Evolutionary conservation across 164 flowering plant genomes (phyloP), one percentile per base, ranked within the genome.

Genomic region (Berberis vulgaris): DNA sequence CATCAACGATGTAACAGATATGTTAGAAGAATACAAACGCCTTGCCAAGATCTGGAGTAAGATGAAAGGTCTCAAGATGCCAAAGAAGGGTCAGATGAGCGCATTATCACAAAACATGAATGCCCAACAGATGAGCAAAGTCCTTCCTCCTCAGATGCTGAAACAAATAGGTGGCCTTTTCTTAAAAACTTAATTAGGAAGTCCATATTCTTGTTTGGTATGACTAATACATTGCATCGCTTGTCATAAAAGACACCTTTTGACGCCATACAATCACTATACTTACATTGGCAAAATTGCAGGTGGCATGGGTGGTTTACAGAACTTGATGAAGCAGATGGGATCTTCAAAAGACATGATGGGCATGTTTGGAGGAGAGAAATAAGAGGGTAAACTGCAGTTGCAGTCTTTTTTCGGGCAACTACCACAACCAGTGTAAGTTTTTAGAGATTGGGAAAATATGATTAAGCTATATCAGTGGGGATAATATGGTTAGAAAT

Each of bases 51-150:
- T 89, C 38, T 94, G 97, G 93, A 80, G 95, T 81, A 91, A 87
- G 79, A 94, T 89, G 98, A 94, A 94, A 74, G 97, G 98, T 10
- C 86, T 94, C 41, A 91, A 94, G 81, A 89, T 91, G 42, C 96
- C 97, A 2, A 91, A 89, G 85, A 89, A 84, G 78, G 97, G 99
- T 46, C 94, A 88, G 6, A 95, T 95, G 97, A 95, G 96, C 71
- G 84, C 96, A 54, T 64, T 86, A 53, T 86, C 99, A 4, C 73
- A 91, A 41, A 95, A 91, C 59, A 87, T 91, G 96, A 95, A 91
- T 74, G 97, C 97, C 43, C 96, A 89, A 61, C 90, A 87, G 66
- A 89, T 95, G 97, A 84, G 97, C 77, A 89, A 86, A 77, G 94
- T 85, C 65, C 92, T 95, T 64, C 97, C 97, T 5, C 97, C 94